phyloP scores from a whole-genome alignment of 2,329 filamentous ascomycete genomes.

The Epichloe bromicola region DNA sequence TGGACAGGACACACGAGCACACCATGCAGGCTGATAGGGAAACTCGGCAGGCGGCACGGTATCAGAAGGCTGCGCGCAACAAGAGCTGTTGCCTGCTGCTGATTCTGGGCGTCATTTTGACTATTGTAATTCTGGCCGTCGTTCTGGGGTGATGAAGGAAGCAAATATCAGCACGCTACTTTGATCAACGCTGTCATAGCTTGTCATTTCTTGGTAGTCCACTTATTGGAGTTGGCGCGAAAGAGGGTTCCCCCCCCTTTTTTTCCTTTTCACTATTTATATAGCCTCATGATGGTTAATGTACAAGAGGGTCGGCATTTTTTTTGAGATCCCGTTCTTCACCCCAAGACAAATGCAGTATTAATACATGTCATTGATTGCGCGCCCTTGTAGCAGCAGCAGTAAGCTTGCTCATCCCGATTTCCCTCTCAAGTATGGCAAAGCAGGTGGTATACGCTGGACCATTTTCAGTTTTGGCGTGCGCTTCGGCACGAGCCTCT shows the following conservation, averaged over 20 bases:
- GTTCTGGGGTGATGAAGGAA: slow-evolving; percentile 48
- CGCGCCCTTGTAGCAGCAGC: neutral
- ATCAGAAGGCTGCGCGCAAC: slow-evolving; percentile 90
- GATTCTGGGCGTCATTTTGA: slow-evolving; percentile 76
- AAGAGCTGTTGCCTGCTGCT: slow-evolving; percentile 88
- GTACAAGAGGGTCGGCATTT: slow-evolving; percentile 7
- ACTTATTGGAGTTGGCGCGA: slow-evolving; percentile 6
- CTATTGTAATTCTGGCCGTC: slow-evolving; percentile 79
- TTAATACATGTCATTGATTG: neutral
- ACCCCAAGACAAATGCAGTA: slow-evolving; percentile 2
- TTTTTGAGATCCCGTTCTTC: slow-evolving; percentile 7
- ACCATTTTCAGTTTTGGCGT: slow-evolving; percentile 8
- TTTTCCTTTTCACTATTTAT: slow-evolving; percentile 1
- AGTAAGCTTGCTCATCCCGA: neutral
- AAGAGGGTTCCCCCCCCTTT: neutral
- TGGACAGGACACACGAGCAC: slow-evolving; percentile 68
- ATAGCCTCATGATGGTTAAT: slow-evolving; percentile 5
- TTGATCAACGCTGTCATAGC: too few species aligned
- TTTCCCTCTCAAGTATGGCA: slow-evolving; percentile 13
- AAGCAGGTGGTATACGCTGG: slow-evolving; percentile 3
- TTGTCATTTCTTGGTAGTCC: neutral
- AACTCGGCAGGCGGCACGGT: slow-evolving; percentile 70
- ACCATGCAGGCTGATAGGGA: slow-evolving; percentile 79
- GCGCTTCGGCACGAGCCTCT: slow-evolving; percentile 11
- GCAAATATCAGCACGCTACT: too few species aligned